A percentile compares a stretch with the other conserved stretches of the same genome.
Conservation (phyloP, 164 flowering plant species). For the Vitis cinerea region DNA sequence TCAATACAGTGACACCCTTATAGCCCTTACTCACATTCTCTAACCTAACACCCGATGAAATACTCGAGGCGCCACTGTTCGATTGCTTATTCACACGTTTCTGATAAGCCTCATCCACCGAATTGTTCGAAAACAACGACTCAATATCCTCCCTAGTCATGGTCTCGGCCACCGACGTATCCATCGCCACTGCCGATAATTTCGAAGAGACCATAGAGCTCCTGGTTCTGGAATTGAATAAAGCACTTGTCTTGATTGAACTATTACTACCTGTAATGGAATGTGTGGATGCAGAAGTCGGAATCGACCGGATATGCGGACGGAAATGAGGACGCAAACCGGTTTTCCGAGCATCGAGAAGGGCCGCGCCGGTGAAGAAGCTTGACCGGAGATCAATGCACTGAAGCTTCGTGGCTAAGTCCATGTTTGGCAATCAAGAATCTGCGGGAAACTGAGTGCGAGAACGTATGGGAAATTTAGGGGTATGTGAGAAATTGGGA, state of each 20-base stretch:
- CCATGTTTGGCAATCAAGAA: constrained; percentile 34
- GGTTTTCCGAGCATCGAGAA: constrained; percentile 32
- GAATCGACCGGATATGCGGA: constrained; percentile 21
- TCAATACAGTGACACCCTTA: constrained; percentile 83
- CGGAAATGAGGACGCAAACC: constrained; percentile 18
- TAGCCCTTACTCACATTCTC: constrained; percentile 82
- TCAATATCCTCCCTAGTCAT: constrained; percentile 47
- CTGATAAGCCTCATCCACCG: constrained; percentile 18
- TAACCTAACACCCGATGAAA: constrained; percentile 86
- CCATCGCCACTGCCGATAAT: constrained; percentile 20
- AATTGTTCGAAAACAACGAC: constrained; percentile 53
- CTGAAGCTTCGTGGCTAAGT: constrained; percentile 43
- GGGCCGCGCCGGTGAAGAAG: constrained; percentile 42
- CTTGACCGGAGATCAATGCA: constrained; percentile 46
- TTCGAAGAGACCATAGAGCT: too few species aligned
- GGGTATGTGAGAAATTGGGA: not conserved
- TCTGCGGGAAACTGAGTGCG: not conserved
- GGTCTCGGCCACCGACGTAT: constrained; percentile 40
- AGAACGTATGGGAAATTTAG: not conserved
- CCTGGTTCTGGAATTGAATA: constrained; percentile 17
- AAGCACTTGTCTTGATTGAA: constrained; percentile 12
- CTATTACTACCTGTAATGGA: constrained; percentile 6
- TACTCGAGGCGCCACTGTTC: constrained; percentile 60
- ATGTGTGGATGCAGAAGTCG: constrained; percentile 15
- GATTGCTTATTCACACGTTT: constrained; percentile 39